Conservation (phyloP, 805 yeast species). For the Vanderwaltozyma tropicalis region DNA sequence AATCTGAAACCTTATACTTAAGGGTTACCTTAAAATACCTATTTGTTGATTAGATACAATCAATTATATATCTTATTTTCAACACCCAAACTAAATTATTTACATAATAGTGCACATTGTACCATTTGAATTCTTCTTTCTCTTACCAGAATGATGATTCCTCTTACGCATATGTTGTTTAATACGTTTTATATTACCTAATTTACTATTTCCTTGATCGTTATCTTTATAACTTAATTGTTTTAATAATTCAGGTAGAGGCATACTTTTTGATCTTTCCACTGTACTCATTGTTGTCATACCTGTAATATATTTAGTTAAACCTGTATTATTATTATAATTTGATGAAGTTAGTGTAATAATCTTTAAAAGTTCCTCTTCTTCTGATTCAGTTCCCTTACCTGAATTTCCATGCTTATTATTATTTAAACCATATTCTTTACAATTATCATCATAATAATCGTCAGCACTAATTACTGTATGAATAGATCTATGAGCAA, state of each 20-base stretch:
- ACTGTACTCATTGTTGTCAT: slow-evolving; percentile 9
- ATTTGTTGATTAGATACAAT: too few relatives aligned
- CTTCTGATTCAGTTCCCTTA: background rate
- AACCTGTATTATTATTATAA: background rate
- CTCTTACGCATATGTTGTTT: slow-evolving; percentile 1
- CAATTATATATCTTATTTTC: too few relatives aligned
- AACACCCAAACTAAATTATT: too few relatives aligned
- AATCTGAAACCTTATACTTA: too few relatives aligned
- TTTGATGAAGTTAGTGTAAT: slow-evolving; percentile 4
- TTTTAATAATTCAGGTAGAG: slow-evolving; percentile 11
- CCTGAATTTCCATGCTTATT: slow-evolving; percentile 10
- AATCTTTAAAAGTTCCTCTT: slow-evolving; percentile 1
- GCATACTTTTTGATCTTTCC: slow-evolving; percentile 25
- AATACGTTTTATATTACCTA: background rate
- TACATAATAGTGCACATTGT: slow-evolving; percentile 8
- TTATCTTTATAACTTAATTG: background rate
- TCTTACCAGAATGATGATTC: background rate
- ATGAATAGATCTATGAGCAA: slow-evolving; percentile 23
- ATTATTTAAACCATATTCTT: slow-evolving; percentile 11
- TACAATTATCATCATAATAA: slow-evolving; percentile 7
- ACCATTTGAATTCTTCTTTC: slow-evolving; percentile 5
- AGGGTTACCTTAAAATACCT: too few relatives aligned
- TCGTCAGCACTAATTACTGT: slow-evolving; percentile 26
- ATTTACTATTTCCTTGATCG: background rate
- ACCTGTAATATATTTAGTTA: slow-evolving; percentile 2